phyloP scores from a whole-genome alignment of 352 stramenopile species.

The Phytophthora europaea region DNA sequence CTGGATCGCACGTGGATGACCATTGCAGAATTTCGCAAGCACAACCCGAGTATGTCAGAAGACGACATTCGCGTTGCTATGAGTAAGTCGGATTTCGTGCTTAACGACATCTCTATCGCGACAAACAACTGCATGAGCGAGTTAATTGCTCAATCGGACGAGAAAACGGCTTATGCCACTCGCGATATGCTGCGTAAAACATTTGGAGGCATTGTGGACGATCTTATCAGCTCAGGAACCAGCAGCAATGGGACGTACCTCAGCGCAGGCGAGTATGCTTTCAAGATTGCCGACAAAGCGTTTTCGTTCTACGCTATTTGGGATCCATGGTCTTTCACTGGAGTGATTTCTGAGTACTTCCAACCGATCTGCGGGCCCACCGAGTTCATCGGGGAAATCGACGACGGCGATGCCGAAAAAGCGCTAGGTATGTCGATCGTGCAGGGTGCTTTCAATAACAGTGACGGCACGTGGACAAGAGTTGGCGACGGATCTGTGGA shows the following conservation, averaged over 20 bases:
- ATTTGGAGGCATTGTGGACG: slow-evolving; percentile 43
- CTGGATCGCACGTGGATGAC: slow-evolving; percentile 24
- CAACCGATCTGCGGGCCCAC: slow-evolving; percentile 54
- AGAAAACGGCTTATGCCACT: slow-evolving; percentile 16
- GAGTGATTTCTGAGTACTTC: slow-evolving; percentile 46
- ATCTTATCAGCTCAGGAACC: slow-evolving; percentile 38
- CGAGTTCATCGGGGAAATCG: slow-evolving; percentile 42
- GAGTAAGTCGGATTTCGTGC: slow-evolving; percentile 38
- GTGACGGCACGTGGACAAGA: slow-evolving; percentile 28
- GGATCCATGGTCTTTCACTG: slow-evolving; percentile 41
- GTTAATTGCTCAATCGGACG: slow-evolving; percentile 20
- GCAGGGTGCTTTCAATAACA: slow-evolving; percentile 43
- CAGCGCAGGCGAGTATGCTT: slow-evolving; percentile 33
- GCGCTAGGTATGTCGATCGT: slow-evolving; percentile 41
- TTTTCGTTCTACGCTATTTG: slow-evolving; percentile 42
- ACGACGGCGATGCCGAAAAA: slow-evolving; percentile 37
- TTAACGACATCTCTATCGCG: slow-evolving; percentile 48
- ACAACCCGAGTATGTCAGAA: slow-evolving; percentile 22
- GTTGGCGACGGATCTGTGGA: slow-evolving; percentile 21
- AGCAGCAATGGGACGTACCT: slow-evolving; percentile 32
- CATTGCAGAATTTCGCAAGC: slow-evolving; percentile 15
- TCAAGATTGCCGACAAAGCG: slow-evolving; percentile 41
- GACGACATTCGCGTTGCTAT: slow-evolving; percentile 20
- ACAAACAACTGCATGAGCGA: slow-evolving; percentile 41
- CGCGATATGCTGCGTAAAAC: slow-evolving; percentile 56